phyloP scores from a whole-genome alignment of 2,329 filamentous ascomycete genomes.

The Venturiaceae sp. region DNA sequence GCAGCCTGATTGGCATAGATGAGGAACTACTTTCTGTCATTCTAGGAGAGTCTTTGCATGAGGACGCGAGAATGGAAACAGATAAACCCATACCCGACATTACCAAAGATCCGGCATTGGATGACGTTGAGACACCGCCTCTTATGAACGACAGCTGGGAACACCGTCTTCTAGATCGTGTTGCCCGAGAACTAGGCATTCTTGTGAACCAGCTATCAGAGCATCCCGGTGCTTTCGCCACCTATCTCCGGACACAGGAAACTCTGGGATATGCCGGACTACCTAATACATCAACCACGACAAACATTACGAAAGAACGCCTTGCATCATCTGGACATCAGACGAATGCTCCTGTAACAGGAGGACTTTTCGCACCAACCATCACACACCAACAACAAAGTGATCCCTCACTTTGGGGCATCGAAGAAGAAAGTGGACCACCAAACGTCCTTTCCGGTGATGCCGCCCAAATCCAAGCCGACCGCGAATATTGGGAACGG shows the following conservation, averaged over 20 bases:
- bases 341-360: constrained; percentile 15
- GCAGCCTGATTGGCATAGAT: constrained; percentile 84
- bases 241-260: constrained; percentile 53
- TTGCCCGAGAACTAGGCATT: constrained; percentile 78
- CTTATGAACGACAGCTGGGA: constrained; percentile 51
- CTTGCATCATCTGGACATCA: constrained; percentile 7
- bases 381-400: constrained; percentile 13
- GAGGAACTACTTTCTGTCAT: constrained; percentile 76
- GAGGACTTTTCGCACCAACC: constrained; percentile 17
- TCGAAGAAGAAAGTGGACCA: constrained; percentile 48
- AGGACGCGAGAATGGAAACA: constrained; percentile 18
- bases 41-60: constrained; percentile 67
- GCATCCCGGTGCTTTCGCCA: constrained; percentile 81
- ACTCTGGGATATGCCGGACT: constrained; percentile 70
- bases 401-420: constrained; percentile 54
- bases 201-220: constrained; percentile 76
- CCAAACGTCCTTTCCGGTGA: constrained; percentile 33
- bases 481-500: constrained; percentile 81
- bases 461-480: constrained; percentile 32
- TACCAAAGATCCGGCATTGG: constrained; percentile 10
- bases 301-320: background rate
- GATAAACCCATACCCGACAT: constrained; percentile 1
- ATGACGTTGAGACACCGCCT: constrained; percentile 17
- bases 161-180: constrained; percentile 66
- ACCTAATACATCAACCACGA: constrained; percentile 36